phyloP scores from a whole-genome alignment of 2,329 filamentous ascomycete genomes.

The Colletotrichum neosansevieriae region DNA sequence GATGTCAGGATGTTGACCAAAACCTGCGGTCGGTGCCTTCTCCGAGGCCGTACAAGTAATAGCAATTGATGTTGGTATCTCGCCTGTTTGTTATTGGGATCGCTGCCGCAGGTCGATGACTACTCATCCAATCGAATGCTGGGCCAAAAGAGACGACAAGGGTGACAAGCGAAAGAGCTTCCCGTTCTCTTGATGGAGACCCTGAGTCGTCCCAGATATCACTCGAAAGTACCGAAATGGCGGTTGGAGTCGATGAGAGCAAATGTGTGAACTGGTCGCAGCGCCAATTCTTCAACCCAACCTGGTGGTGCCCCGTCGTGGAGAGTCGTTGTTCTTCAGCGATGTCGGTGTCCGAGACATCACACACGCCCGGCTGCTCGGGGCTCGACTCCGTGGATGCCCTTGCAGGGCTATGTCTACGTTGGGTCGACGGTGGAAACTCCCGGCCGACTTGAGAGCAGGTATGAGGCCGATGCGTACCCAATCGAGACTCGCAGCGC shows the following conservation, averaged over 20 bases:
- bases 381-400: constrained; percentile 2
- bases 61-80: background rate
- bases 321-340: constrained; percentile 10
- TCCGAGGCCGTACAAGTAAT: background rate
- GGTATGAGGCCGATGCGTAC: too few relatives aligned
- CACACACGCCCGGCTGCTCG: constrained; percentile 1
- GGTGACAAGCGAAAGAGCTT: constrained; percentile 5
- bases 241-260: background rate
- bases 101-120: constrained; percentile 20
- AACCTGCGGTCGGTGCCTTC: background rate
- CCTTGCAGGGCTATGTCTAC: background rate
- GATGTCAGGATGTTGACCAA: background rate
- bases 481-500: background rate
- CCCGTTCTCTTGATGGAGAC: background rate
- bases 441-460: background rate
- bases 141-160: background rate
- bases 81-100: constrained; percentile 29
- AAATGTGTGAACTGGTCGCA: background rate
- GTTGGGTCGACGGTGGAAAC: background rate
- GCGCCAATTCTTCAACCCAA: constrained; percentile 5
- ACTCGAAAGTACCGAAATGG: background rate
- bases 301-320: background rate
- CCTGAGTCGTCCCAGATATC: constrained; percentile 15
- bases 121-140: background rate
- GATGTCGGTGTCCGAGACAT: constrained; percentile 15